Percentiles rank a stretch among this genome's conserved stretches.
Conservation (phyloP, 2,329 filamentous ascomycete species). For the Metarhizium album region DNA sequence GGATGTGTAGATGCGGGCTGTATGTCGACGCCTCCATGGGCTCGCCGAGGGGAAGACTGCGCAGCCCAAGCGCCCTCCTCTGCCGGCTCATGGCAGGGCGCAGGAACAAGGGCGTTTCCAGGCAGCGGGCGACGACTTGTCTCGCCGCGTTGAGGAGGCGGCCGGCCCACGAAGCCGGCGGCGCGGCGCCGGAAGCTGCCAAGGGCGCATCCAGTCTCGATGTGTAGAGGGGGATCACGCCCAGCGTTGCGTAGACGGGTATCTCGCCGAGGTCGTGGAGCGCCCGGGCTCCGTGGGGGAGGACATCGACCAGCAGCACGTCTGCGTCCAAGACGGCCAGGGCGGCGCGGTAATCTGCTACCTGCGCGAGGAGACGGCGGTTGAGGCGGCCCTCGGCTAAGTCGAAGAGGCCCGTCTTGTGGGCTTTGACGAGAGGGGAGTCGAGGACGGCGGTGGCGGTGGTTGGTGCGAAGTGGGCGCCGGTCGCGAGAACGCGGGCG, state of each 20-base stretch:
- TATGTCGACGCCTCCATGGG: slow-evolving; percentile 22
- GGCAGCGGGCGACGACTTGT: slow-evolving; percentile 18
- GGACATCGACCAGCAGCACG: slow-evolving; percentile 26
- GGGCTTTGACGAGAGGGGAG: slow-evolving; percentile 15
- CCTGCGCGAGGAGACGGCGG: slow-evolving; percentile 22
- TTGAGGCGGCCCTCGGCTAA: slow-evolving; percentile 14
- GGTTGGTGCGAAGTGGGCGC: slow-evolving; percentile 23
- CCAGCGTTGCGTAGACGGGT: slow-evolving; percentile 25
- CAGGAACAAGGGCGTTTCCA: slow-evolving; percentile 17
- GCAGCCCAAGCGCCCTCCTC: slow-evolving; percentile 18
- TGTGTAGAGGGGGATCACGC: slow-evolving; percentile 28
- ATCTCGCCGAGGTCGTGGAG: slow-evolving; percentile 24
- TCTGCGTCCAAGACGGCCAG: slow-evolving; percentile 19
- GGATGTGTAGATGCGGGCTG: slow-evolving; percentile 27
- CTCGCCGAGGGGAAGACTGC: slow-evolving; percentile 18
- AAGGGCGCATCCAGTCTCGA: slow-evolving; percentile 19
- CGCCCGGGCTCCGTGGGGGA: slow-evolving; percentile 25
- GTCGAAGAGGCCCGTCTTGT: slow-evolving; percentile 23
- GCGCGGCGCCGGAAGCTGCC: slow-evolving; percentile 21
- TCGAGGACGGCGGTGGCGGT: slow-evolving; percentile 20
- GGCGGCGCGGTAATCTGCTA: slow-evolving; percentile 23
- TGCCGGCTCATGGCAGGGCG: slow-evolving; percentile 20
- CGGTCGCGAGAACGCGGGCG: slow-evolving; percentile 21
- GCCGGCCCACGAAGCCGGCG: slow-evolving; percentile 16
- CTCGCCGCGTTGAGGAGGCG: slow-evolving; percentile 17